A percentile compares a stretch with the other conserved stretches of the same genome.
Conservation (phyloP, 2,329 filamentous ascomycete species). For the Dothiorella sarmentorum region DNA sequence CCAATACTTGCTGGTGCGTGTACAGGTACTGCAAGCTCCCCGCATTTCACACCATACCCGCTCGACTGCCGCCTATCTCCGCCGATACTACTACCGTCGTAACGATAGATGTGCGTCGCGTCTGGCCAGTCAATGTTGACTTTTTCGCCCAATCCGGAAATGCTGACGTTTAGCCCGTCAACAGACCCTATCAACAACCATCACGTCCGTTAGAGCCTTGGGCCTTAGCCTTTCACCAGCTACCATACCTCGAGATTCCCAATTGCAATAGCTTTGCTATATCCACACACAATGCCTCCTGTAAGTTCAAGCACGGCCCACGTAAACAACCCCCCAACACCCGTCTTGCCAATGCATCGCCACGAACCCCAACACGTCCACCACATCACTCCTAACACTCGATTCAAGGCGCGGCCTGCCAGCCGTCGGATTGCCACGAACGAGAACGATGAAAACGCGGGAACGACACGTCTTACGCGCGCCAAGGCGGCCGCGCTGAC, state of each 20-base stretch:
- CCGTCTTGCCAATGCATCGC: neutral
- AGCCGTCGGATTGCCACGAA: constrained; percentile 75
- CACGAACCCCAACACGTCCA: constrained; percentile 1
- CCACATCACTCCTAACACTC: constrained; percentile 39
- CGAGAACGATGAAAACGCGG: constrained; percentile 88
- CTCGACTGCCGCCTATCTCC: constrained; percentile 25
- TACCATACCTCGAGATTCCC: constrained; percentile 16
- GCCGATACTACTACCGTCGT: constrained; percentile 30
- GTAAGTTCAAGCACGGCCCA: constrained; percentile 43
- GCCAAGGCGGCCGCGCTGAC: constrained; percentile 77
- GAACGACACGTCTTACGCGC: constrained; percentile 80
- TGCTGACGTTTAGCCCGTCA: constrained; percentile 7
- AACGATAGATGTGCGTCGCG: constrained; percentile 37
- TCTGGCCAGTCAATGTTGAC: neutral
- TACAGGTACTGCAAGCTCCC: constrained; percentile 16
- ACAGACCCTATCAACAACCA: constrained; percentile 17
- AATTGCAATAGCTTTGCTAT: constrained; percentile 23
- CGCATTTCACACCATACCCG: constrained; percentile 13
- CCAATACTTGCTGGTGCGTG: neutral
- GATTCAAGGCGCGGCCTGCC: constrained; percentile 61
- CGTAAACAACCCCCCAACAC: constrained; percentile 1
- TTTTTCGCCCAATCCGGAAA: constrained; percentile 13
- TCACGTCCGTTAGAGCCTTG: constrained; percentile 11
- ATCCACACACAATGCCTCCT: constrained; percentile 53
- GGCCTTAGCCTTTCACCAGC: neutral